Percentiles rank a stretch among this genome's conserved stretches.
phyloP scores from a whole-genome alignment of 2,329 filamentous ascomycete genomes.

The Sporothrix luriei region DNA sequence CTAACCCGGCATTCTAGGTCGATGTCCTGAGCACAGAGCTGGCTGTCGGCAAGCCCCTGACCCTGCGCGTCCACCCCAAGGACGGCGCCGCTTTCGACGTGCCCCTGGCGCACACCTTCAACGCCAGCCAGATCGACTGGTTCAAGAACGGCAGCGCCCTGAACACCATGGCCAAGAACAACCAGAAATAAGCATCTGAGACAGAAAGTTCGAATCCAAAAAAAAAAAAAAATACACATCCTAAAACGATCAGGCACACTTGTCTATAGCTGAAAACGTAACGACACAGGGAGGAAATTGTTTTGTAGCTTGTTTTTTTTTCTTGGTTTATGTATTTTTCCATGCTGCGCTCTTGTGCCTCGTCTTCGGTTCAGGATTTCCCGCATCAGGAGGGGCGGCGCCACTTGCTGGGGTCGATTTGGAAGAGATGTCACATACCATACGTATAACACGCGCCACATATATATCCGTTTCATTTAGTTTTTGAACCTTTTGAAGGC shows the following conservation, averaged over 20 bases:
- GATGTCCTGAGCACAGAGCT: slow-evolving; percentile 88
- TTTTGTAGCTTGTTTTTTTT: neutral
- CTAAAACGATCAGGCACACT: too few relatives aligned
- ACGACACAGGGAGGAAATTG: slow-evolving; percentile 13
- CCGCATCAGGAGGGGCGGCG: slow-evolving; percentile 1
- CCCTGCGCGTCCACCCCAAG: slow-evolving; percentile 88
- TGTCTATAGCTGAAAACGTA: slow-evolving; percentile 5
- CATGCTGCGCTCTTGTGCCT: neutral
- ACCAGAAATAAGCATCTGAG: neutral
- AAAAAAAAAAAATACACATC: slow-evolving; percentile 11
- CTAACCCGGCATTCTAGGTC: slow-evolving; percentile 51
- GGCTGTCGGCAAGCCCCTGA: slow-evolving; percentile 88
- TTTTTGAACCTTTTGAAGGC: neutral
- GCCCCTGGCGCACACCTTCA: slow-evolving; percentile 92
- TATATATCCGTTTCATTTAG: slow-evolving; percentile 25
- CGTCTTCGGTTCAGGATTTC: slow-evolving; percentile 15
- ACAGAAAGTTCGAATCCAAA: slow-evolving; percentile 9
- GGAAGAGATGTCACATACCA: slow-evolving; percentile 24
- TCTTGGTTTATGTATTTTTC: slow-evolving; percentile 13
- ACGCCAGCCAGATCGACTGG: slow-evolving; percentile 97
- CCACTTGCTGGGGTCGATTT: neutral
- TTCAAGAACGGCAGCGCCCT: slow-evolving; percentile 97
- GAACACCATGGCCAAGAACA: slow-evolving; percentile 92
- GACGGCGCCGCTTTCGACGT: slow-evolving; percentile 79
- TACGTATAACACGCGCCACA: slow-evolving; percentile 21